Evolutionary conservation across 768 basidiomycete genomes (phyloP), one percentile per base, ranked within the genome.

Genomic region (Russula sp.): DNA sequence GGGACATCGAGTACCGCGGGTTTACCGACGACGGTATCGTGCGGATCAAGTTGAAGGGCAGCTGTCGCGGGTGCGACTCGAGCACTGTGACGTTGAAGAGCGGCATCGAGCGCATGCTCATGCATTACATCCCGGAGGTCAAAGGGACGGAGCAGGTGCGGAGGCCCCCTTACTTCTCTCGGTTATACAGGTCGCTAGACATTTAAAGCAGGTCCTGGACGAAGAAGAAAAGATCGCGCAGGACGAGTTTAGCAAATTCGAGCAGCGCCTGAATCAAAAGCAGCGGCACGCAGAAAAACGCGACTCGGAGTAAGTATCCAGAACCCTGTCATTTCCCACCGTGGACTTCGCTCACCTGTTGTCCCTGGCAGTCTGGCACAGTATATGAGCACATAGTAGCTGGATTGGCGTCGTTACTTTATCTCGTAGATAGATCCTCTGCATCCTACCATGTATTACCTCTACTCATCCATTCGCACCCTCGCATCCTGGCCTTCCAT

Each of bases 101-200:
- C 65, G 97, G 97, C 9, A 98, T 99, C 57, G 97, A 99, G 77
- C 81, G 97, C 66, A 98, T 99, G 97, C 77, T 99, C 70, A 94
- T 93, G 93, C 96, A 98, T 76, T 98, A 98, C 71, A 93, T 99
- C 58, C 96, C 96, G 2, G 91, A 96, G 75, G 94, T 96, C 44
- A 90, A 93, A 74, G 89, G 86, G 31, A 90, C 95, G 8, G 88
- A 94, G 69, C 91, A 95, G 83, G 91, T 87, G 66, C 68, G 80
- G 70, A 31, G n/a, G 22, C 35, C 47, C 31, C 31, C 16, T 42
- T 2, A 47, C 55, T 59, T 8, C 31, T 47, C 9, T 14, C 42
- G 42, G n/a, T 48, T 22, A 8, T 20, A 47, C 47, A n/a, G n/a
- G 5, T n/a, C 9, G 22, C 37, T 51, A 62, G 27, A 59, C 40